Base-by-base conservation (phyloP, 495 filamentous ascomycete genomes). In the Penicillium fimorum region DNA sequence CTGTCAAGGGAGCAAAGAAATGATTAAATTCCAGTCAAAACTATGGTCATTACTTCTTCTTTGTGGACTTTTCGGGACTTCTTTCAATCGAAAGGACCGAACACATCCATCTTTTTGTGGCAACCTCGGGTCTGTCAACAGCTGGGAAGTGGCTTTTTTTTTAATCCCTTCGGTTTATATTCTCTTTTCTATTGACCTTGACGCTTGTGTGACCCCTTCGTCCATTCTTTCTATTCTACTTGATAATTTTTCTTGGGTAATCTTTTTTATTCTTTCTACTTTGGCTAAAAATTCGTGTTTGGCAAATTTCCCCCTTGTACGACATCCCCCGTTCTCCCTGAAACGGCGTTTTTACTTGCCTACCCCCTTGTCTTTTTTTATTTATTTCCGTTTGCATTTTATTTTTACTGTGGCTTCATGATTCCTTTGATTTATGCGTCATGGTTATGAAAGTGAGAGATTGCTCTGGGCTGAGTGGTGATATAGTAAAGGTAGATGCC, bases 1-100 rank as follows among this genome's bases (percentile, higher is more conserved):
- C 57, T 29, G 56, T 65, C 17, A 65, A 61, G 47, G 65, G 54
- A 17, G 50, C 46, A 47, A 65, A 62, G 50, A 58, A 54, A 49
- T 59, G 25, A 55, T 37, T 18, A 7, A 27, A n/a, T n/a, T n/a
- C n/a, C n/a, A n/a, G n/a, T n/a, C n/a, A n/a, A n/a, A n/a, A n/a
- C n/a, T n/a, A n/a, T 29, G 13, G 7, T 17, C n/a, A 15, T 27
- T 18, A 35, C 3, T 9, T 11, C 15, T 37, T 15, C 30, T 3
- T 37, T 37, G 33, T 50, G 33, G 29, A 20, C 9, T 50, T 17
- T 25, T 6, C 27, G 24, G 22, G 33, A 37, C 33, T 37, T 33
- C 44, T 41, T n/a, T 22, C 22, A 22, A 22, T 22, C 22, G 22
- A 27, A 27, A 5, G 8, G 15, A n/a, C 7, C 8, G 30, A 40